Conservation (phyloP, 768 basidiomycete genomes). For the Leccinum subtestaceum region DNA sequence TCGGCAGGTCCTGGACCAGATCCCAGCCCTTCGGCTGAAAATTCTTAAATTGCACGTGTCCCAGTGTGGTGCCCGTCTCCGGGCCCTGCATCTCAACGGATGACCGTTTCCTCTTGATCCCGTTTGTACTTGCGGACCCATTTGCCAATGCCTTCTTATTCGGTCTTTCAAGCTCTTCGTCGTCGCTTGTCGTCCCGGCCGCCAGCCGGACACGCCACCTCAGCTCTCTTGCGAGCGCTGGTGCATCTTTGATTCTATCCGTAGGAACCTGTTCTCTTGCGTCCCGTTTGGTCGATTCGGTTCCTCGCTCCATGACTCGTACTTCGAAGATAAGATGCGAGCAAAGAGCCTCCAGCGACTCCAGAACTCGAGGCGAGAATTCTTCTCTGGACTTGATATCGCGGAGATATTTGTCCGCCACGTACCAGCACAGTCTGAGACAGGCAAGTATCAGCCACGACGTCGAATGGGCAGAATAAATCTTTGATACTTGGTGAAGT, state of each 20-base stretch:
- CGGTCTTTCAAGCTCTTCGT: slow-evolving; percentile 45
- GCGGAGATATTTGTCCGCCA: slow-evolving; percentile 75
- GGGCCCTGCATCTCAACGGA: slow-evolving; percentile 15
- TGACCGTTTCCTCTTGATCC: slow-evolving; percentile 41
- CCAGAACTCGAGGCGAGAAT: slow-evolving; percentile 57
- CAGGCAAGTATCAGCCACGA: slow-evolving; percentile 3
- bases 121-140: slow-evolving; percentile 25
- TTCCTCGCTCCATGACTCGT: slow-evolving; percentile 65
- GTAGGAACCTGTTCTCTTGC: slow-evolving; percentile 76
- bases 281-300: slow-evolving; percentile 70
- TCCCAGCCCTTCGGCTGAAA: slow-evolving; percentile 74
- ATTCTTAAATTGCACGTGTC: slow-evolving; percentile 48
- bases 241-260: slow-evolving; percentile 80
- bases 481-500: slow-evolving; percentile 62
- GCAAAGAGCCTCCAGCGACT: slow-evolving; percentile 67
- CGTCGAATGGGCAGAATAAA: slow-evolving; percentile 20
- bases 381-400: slow-evolving; percentile 62
- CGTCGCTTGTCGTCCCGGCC: slow-evolving; percentile 62
- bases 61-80: slow-evolving; percentile 17
- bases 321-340: slow-evolving; percentile 79
- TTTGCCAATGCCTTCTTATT: slow-evolving; percentile 26
- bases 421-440: slow-evolving; percentile 84
- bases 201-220: slow-evolving; percentile 76
- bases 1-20: slow-evolving; percentile 39
- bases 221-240: slow-evolving; percentile 78